These are phyloP conservation scores for Linnemannia schmuckeri DNA, from an alignment of 192 early-diverging fungal species.

Conservation along the genomic window DNA sequence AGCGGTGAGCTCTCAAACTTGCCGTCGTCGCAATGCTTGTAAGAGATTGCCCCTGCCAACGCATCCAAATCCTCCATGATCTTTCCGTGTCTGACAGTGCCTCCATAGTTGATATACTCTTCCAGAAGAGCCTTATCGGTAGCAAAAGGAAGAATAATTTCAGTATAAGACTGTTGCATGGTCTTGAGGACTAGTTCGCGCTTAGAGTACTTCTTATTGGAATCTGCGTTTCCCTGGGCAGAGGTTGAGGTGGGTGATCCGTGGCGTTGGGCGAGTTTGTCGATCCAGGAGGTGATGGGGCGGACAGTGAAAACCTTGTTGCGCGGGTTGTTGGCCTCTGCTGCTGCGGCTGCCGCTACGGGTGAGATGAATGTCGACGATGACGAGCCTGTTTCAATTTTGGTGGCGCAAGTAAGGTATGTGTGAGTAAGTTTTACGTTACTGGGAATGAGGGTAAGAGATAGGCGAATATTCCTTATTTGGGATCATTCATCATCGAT, in stretches of 20 bases:
- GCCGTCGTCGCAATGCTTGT: conserved; percentile 74
- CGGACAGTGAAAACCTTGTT: conserved; percentile 39
- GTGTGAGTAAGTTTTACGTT: neutral
- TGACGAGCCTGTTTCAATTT: neutral
- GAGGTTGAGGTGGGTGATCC: conserved; percentile 28
- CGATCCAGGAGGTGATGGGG: conserved; percentile 52
- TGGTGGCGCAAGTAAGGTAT: neutral
- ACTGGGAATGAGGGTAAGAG: neutral
- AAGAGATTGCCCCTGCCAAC: conserved; percentile 84
- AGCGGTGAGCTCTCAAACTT: conserved; percentile 56
- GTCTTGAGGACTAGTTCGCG: conserved; percentile 64
- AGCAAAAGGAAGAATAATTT: conserved; percentile 84
- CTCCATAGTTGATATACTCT: conserved; percentile 84
- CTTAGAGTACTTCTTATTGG: conserved; percentile 21
- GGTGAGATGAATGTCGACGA: neutral
- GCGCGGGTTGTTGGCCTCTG: neutral
- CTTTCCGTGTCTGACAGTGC: conserved; percentile 83
- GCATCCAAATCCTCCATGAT: conserved; percentile 91
- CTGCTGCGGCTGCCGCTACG: neutral
- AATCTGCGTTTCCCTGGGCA: neutral
- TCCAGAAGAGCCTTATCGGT: conserved; percentile 79
- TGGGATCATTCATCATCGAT: neutral
- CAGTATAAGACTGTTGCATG: conserved; percentile 81
- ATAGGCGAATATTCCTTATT: conserved; percentile 4
- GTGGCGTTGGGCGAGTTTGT: conserved; percentile 44